Percentiles rank a stretch among this genome's conserved stretches.
phyloP scores from a whole-genome alignment of 805 yeast species.

The Limtongozyma cylindracea region DNA sequence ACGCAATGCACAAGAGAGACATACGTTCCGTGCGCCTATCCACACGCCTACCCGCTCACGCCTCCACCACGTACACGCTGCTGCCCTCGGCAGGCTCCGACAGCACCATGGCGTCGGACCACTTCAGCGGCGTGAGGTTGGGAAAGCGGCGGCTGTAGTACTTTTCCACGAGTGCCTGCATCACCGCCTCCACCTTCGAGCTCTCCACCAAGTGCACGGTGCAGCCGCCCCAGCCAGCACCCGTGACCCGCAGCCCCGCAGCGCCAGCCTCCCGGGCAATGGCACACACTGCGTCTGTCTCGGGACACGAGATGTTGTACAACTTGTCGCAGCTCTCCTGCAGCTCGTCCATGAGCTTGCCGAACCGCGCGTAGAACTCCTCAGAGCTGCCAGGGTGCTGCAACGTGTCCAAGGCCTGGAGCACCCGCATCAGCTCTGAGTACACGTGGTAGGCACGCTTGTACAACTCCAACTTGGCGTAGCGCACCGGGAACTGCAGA shows the following conservation, averaged over 20 bases:
- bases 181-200: conserved; percentile 11
- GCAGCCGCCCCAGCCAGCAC: conserved; percentile 65
- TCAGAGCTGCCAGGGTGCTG: conserved; percentile 7
- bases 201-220: conserved; percentile 34
- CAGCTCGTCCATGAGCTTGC: conserved; percentile 29
- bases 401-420: conserved; percentile 16
- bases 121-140: conserved; percentile 14
- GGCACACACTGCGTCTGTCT: too few relatives aligned
- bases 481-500: conserved; percentile 27
- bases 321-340: conserved; percentile 29
- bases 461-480: conserved; percentile 25
- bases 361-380: conserved; percentile 17
- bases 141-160: conserved; percentile 27
- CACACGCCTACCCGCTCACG: too few relatives aligned
- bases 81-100: conserved; percentile 34
- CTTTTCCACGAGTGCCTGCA: conserved; percentile 17
- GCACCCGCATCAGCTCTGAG: conserved; percentile 32
- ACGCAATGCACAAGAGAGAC: too few relatives aligned
- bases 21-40: too few relatives aligned
- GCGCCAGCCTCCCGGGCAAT: conserved; percentile 32
- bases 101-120: conserved; percentile 24
- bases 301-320: too few relatives aligned
- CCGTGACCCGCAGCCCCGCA: conserved; percentile 46
- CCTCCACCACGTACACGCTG: too few relatives aligned
- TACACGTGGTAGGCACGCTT: conserved; percentile 38